These are phyloP conservation scores for Sporisorium iseilematis-ciliati DNA, from an alignment of 1,284 basidiomycete genomes.

Conservation along the genomic window DNA sequence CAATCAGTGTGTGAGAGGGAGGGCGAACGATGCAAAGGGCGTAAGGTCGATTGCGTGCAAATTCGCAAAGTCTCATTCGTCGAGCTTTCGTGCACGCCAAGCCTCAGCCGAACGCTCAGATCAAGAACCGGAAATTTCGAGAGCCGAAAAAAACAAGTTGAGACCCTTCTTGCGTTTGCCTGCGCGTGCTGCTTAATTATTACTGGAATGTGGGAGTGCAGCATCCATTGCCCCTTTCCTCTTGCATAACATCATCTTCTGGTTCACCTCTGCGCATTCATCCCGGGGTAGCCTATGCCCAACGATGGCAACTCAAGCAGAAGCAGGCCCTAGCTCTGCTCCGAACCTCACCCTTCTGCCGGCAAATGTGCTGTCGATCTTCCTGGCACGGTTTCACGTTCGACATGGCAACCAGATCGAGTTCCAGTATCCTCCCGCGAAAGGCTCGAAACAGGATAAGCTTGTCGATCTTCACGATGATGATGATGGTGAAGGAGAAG, in stretches of 20 bases:
- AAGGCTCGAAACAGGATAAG: background rate
- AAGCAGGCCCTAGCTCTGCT: constrained; percentile 35
- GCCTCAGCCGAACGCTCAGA: too few species aligned
- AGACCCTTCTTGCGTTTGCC: too few species aligned
- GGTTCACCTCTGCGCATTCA: background rate
- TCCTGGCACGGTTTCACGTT: constrained; percentile 55
- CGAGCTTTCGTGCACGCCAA: too few species aligned
- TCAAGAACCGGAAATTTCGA: too few species aligned
- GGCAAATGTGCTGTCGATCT: constrained; percentile 53
- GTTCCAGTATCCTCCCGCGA: constrained; percentile 39
- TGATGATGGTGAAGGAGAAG: constrained; percentile 1
- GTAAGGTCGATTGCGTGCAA: too few species aligned
- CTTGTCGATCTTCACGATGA: constrained; percentile 32
- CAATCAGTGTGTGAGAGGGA: background rate
- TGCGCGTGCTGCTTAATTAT: too few species aligned
- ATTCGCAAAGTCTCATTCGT: too few species aligned
- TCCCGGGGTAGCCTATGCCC: too few species aligned
- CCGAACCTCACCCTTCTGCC: constrained; percentile 31
- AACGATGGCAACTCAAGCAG: constrained; percentile 9
- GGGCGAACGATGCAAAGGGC: background rate
- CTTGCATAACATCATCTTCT: background rate
- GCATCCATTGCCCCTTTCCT: too few species aligned
- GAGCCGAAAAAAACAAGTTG: too few species aligned
- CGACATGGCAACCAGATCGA: constrained; percentile 58
- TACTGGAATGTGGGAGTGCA: too few species aligned